These are phyloP conservation scores for Ophiostoma triangulosporum DNA, from an alignment of 2,329 filamentous ascomycete species.

Conservation along the genomic window DNA sequence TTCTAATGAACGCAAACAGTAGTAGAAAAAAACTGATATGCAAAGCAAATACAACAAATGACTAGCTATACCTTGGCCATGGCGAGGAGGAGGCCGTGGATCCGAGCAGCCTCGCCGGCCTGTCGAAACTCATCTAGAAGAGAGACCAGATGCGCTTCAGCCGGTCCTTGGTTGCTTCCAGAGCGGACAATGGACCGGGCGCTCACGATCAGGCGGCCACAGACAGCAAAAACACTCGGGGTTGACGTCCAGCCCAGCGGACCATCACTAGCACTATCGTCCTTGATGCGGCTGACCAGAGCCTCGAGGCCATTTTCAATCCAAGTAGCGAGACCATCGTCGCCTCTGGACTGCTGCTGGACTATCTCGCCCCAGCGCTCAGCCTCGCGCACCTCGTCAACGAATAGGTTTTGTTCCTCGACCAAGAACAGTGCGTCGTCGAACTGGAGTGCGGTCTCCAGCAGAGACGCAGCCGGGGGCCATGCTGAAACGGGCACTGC, in stretches of 20 bases:
- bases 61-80: slow-evolving; percentile 6
- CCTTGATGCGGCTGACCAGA: slow-evolving; percentile 22
- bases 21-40: not conserved
- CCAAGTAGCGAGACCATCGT: slow-evolving; percentile 30
- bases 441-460: slow-evolving; percentile 33
- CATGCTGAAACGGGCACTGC: slow-evolving; percentile 12
- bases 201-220: slow-evolving; percentile 31
- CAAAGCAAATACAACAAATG: not conserved
- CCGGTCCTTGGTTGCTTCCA: not conserved
- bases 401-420: slow-evolving; percentile 90
- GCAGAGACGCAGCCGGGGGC: slow-evolving; percentile 24
- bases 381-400: slow-evolving; percentile 67
- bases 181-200: slow-evolving; percentile 22
- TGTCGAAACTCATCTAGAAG: slow-evolving; percentile 7
- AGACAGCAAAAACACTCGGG: slow-evolving; percentile 51
- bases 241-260: slow-evolving; percentile 61
- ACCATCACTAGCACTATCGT: slow-evolving; percentile 36
- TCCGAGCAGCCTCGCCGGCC: not conserved
- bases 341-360: slow-evolving; percentile 13
- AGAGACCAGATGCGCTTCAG: not conserved
- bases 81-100: slow-evolving; percentile 13
- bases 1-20: not conserved
- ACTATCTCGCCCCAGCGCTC: slow-evolving; percentile 51
- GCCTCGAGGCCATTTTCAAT: slow-evolving; percentile 32
- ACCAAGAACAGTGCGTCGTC: slow-evolving; percentile 66